A percentile compares a stretch with the other conserved stretches of the same genome.
These are phyloP conservation scores for Colletotrichum melonis DNA, from an alignment of 2,329 filamentous ascomycete species.

Conservation along the genomic window DNA sequence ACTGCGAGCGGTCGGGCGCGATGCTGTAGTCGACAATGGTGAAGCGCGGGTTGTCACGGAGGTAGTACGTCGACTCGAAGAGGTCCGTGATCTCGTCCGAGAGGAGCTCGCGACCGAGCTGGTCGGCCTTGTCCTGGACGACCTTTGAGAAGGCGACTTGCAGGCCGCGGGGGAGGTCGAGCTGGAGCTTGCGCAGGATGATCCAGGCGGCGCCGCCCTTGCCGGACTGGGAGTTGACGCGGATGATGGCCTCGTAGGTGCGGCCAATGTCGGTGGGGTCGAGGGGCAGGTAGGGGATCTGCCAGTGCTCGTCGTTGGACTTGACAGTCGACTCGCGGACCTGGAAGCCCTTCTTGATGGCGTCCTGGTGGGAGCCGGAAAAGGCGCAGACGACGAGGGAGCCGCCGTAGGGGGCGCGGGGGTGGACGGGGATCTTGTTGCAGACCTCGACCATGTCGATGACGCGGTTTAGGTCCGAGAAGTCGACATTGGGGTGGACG, in stretches of 20 bases:
- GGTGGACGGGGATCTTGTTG: conserved; percentile 95
- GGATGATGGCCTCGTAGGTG: conserved; percentile 97
- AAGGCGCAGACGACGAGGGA: conserved; percentile 94
- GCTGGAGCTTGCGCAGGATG: conserved; percentile 86
- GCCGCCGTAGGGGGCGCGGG: conserved; percentile 89
- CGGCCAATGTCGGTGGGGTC: conserved; percentile 94
- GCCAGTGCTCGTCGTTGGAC: conserved; percentile 77
- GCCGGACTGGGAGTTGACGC: conserved; percentile 95
- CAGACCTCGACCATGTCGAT: conserved; percentile 92
- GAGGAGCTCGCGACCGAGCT: conserved; percentile 84
- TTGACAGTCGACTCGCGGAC: conserved; percentile 71
- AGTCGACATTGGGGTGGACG: conserved; percentile 85
- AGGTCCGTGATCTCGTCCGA: conserved; percentile 85
- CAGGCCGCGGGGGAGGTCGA: conserved; percentile 91
- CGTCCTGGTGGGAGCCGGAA: conserved; percentile 92
- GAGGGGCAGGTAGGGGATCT: conserved; percentile 86
- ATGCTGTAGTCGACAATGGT: conserved; percentile 92
- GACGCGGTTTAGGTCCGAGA: conserved; percentile 86
- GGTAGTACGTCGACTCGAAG: conserved; percentile 90
- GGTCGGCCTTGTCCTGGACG: conserved; percentile 85
- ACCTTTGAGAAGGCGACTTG: conserved; percentile 92
- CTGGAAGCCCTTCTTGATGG: conserved; percentile 93
- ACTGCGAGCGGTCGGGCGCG: conserved; percentile 81
- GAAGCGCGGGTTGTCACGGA: conserved; percentile 86
- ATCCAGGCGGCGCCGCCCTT: conserved; percentile 97